Percentiles rank a stretch among this genome's conserved stretches.
These are phyloP conservation scores for Berberis vulgaris DNA, from an alignment of 164 flowering plant species.

Conservation along the genomic window DNA sequence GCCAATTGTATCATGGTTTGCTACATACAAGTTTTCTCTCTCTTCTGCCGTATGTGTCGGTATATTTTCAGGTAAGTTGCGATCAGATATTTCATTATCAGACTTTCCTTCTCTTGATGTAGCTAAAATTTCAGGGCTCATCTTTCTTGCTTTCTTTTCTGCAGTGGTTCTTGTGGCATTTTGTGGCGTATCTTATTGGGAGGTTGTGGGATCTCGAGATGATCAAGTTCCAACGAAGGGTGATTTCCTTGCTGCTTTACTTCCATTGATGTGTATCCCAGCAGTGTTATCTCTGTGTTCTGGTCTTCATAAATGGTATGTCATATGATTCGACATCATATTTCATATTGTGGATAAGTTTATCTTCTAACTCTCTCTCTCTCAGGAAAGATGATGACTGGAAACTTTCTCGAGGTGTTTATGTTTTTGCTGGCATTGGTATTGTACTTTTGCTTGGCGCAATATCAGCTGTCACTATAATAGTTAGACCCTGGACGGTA, in stretches of 20 bases:
- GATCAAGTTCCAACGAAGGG: slow-evolving; percentile 60
- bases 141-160: slow-evolving; percentile 10
- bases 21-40: slow-evolving; percentile 79
- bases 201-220: slow-evolving; percentile 63
- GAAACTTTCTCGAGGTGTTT: slow-evolving; percentile 85
- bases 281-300: slow-evolving; percentile 77
- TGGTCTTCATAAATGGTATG: slow-evolving; percentile 90
- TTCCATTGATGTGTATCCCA: slow-evolving; percentile 88
- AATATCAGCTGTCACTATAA: slow-evolving; percentile 72
- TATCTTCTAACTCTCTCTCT: background rate
- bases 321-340: background rate
- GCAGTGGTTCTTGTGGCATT: slow-evolving; percentile 88
- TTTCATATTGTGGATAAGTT: background rate
- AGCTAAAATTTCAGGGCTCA: background rate
- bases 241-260: slow-evolving; percentile 95
- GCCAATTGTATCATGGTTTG: slow-evolving; percentile 95
- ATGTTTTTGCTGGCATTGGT: slow-evolving; percentile 68
- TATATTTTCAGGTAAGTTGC: slow-evolving; percentile 57
- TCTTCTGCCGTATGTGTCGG: slow-evolving; percentile 85
- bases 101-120: background rate
- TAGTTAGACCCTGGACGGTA: slow-evolving; percentile 90
- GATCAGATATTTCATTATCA: background rate
- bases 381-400: slow-evolving; percentile 97
- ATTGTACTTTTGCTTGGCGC: slow-evolving; percentile 86
- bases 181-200: slow-evolving; percentile 84